Evolutionary conservation across 1,284 basidiomycete species (phyloP).

Genomic region (Cryptococcus sp.): DNA sequence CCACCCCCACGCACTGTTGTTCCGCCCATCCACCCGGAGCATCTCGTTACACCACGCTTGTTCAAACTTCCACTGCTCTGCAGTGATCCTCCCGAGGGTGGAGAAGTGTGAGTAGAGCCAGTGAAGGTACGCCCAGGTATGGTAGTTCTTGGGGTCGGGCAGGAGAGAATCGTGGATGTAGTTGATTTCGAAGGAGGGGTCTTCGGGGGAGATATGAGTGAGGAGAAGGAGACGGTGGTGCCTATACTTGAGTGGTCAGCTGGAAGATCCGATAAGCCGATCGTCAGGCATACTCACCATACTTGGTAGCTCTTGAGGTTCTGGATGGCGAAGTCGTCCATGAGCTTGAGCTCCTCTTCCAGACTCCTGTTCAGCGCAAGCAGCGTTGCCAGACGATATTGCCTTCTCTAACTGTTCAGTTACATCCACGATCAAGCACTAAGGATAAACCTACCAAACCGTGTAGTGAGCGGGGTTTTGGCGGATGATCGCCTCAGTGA

Average conservation of each 20-base stretch:
- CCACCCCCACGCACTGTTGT: constrained; percentile 99
- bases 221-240: constrained; percentile 83
- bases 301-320: constrained; percentile 94
- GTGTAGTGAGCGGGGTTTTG: constrained; percentile 91
- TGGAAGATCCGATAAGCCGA: background rate
- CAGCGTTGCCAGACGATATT: constrained; percentile 84
- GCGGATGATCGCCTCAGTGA: constrained; percentile 80
- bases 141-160: constrained; percentile 86
- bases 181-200: constrained; percentile 61
- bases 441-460: constrained; percentile 63
- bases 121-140: constrained; percentile 92
- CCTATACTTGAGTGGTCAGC: constrained; percentile 33
- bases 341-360: constrained; percentile 68
- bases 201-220: constrained; percentile 56
- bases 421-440: background rate
- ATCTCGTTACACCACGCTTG: constrained; percentile 71
- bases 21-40: constrained; percentile 74
- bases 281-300: constrained; percentile 56
- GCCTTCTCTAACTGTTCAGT: constrained; percentile 57
- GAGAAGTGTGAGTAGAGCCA: constrained; percentile 79
- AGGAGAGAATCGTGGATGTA: constrained; percentile 71
- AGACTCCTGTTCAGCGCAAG: constrained; percentile 65
- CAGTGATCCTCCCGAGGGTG: constrained; percentile 43
- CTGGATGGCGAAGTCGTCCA: constrained; percentile 76
- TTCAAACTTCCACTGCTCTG: constrained; percentile 73